Percentiles rank a stretch among this genome's conserved stretches.
Conservation (phyloP, 148 eudicot genomes). For the Spergularia bocconei region DNA sequence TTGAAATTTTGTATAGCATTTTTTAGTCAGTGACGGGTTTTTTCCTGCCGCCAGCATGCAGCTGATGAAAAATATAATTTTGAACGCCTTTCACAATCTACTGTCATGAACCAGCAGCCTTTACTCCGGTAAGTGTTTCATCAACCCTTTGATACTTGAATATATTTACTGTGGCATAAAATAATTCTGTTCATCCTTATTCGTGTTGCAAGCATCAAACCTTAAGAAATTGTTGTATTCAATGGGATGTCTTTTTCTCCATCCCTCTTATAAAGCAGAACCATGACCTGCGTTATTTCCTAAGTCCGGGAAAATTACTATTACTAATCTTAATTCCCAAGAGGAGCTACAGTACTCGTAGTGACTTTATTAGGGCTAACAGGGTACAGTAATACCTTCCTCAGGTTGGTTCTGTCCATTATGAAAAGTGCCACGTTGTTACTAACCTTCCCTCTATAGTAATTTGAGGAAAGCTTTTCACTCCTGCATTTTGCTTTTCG, state of each 20-base stretch:
- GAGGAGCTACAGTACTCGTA: neutral
- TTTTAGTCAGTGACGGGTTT: constrained; percentile 4
- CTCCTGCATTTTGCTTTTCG: too few relatives aligned
- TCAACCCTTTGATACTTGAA: neutral
- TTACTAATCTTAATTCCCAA: neutral
- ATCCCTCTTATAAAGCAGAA: neutral
- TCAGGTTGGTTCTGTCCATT: neutral
- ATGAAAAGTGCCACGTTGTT: neutral
- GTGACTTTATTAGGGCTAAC: neutral
- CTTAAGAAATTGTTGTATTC: neutral
- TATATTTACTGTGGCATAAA: neutral
- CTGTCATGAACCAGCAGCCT: constrained; percentile 89
- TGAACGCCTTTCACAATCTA: constrained; percentile 73
- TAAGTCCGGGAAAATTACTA: neutral
- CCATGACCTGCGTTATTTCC: neutral
- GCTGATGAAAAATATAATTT: constrained; percentile 98
- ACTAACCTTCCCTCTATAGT: neutral
- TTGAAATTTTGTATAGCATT: neutral
- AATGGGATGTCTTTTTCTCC: neutral
- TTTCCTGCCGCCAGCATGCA: constrained; percentile 66
- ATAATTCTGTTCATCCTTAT: neutral
- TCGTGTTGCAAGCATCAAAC: neutral
- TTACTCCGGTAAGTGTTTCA: constrained; percentile 53
- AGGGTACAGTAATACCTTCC: neutral
- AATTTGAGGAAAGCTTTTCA: too few relatives aligned